Evolutionary conservation across 2,329 filamentous ascomycete species (phyloP).

Genomic region (Scedosporium minutisporum): DNA sequence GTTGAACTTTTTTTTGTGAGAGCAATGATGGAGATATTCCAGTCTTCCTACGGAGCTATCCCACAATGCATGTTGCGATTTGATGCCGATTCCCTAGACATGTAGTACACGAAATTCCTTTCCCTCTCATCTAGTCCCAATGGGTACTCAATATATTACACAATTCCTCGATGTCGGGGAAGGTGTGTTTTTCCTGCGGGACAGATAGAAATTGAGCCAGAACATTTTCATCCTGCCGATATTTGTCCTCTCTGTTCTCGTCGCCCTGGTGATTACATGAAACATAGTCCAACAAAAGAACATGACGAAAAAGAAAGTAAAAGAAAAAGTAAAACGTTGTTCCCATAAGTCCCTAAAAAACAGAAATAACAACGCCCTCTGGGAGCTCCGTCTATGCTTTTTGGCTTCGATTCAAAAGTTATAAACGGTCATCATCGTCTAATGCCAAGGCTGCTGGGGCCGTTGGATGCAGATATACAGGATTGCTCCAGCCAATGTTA

Average conservation of each 20-base stretch:
- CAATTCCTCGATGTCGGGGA: too few relatives aligned
- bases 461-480: slow-evolving; percentile 28
- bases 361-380: neutral
- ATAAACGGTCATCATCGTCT: neutral
- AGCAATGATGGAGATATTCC: neutral
- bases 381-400: neutral
- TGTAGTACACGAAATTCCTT: neutral
- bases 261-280: neutral
- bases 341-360: neutral
- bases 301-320: neutral
- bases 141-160: too few relatives aligned
- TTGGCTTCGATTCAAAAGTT: neutral
- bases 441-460: neutral
- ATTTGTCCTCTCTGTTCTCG: neutral
- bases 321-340: neutral
- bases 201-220: too few relatives aligned
- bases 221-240: neutral
- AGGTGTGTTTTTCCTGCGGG: too few relatives aligned
- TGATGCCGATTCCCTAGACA: neutral
- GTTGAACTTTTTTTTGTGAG: neutral
- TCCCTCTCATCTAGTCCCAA: neutral
- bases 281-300: neutral
- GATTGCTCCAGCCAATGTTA: slow-evolving; percentile 23
- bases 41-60: neutral
- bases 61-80: neutral